Percentiles rank a stretch among this genome's conserved stretches.
phyloP scores from a whole-genome alignment of 2,329 filamentous ascomycete genomes.

The Bipolaris zeicola region DNA sequence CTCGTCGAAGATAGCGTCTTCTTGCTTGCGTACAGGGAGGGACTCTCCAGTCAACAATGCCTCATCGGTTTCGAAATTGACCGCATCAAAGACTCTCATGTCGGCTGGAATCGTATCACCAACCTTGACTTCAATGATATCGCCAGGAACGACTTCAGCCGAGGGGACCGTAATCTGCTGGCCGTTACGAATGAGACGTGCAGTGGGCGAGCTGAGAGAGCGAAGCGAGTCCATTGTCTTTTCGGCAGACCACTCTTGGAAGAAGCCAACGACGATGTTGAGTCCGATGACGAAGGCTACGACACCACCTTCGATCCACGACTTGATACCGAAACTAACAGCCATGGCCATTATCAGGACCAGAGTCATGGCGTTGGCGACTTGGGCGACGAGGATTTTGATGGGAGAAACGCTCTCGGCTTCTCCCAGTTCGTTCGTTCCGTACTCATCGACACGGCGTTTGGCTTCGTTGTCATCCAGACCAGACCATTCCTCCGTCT shows the following conservation, averaged over 20 bases:
- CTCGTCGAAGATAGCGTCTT: slow-evolving; percentile 57
- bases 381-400: slow-evolving; percentile 73
- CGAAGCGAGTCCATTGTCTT: slow-evolving; percentile 56
- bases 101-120: slow-evolving; percentile 74
- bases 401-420: slow-evolving; percentile 70
- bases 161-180: slow-evolving; percentile 58
- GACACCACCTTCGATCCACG: slow-evolving; percentile 56
- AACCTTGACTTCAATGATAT: slow-evolving; percentile 65
- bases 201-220: slow-evolving; percentile 53
- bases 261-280: slow-evolving; percentile 55
- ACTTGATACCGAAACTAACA: slow-evolving; percentile 54
- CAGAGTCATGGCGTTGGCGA: slow-evolving; percentile 79
- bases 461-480: slow-evolving; percentile 65
- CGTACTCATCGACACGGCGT: slow-evolving; percentile 64
- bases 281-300: slow-evolving; percentile 53
- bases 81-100: slow-evolving; percentile 60
- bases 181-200: slow-evolving; percentile 58
- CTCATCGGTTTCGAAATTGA: slow-evolving; percentile 78
- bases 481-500: slow-evolving; percentile 69
- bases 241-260: slow-evolving; percentile 54
- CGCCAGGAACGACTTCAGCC: slow-evolving; percentile 67
- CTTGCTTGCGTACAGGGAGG: slow-evolving; percentile 67
- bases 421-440: slow-evolving; percentile 73
- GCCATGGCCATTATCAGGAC: slow-evolving; percentile 60
- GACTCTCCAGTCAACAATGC: slow-evolving; percentile 74